These are phyloP conservation scores for Saitozyma podzolica DNA, from an alignment of 768 basidiomycete genomes.

Conservation along the genomic window DNA sequence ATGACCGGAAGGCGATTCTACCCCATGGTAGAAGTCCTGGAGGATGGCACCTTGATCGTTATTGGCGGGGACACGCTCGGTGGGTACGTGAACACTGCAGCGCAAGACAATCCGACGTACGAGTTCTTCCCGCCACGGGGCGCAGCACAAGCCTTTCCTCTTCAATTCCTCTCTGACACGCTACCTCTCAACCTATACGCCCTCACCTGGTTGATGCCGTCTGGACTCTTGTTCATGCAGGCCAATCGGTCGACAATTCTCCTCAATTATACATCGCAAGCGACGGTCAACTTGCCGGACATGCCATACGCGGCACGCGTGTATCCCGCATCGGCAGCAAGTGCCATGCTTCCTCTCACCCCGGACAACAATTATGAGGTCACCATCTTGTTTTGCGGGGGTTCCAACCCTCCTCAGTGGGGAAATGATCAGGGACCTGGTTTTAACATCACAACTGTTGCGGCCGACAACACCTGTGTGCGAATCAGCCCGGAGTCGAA, in stretches of 20 bases:
- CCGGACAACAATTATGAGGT: too few relatives aligned
- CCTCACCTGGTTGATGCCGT: conserved; percentile 49
- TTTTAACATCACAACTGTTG: conserved; percentile 36
- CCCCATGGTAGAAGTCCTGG: conserved; percentile 49
- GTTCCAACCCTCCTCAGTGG: conserved; percentile 38
- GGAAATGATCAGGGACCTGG: conserved; percentile 51
- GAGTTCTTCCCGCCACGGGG: conserved; percentile 39
- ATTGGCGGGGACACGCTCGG: conserved; percentile 56
- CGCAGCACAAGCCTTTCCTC: conserved; percentile 46
- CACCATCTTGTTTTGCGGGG: conserved; percentile 50
- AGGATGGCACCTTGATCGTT: conserved; percentile 53
- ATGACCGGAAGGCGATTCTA: conserved; percentile 52
- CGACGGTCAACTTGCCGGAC: conserved; percentile 29
- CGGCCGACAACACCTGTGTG: conserved; percentile 23
- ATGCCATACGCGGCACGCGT: conserved; percentile 48
- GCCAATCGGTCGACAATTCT: conserved; percentile 41
- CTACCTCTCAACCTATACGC: conserved; percentile 51
- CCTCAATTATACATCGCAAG: conserved; percentile 49
- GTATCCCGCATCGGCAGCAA: conserved; percentile 49
- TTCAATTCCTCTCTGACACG: conserved; percentile 45
- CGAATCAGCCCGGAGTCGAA: conserved; percentile 53
- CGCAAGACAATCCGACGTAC: conserved; percentile 53
- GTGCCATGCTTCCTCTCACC: conserved; percentile 45
- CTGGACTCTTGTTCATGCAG: too few relatives aligned
- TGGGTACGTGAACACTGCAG: conserved; percentile 50